A percentile compares a stretch with the other conserved stretches of the same genome.
Evolutionary conservation across 768 basidiomycete genomes (phyloP).

Genomic region (Mycena indigotica): DNA sequence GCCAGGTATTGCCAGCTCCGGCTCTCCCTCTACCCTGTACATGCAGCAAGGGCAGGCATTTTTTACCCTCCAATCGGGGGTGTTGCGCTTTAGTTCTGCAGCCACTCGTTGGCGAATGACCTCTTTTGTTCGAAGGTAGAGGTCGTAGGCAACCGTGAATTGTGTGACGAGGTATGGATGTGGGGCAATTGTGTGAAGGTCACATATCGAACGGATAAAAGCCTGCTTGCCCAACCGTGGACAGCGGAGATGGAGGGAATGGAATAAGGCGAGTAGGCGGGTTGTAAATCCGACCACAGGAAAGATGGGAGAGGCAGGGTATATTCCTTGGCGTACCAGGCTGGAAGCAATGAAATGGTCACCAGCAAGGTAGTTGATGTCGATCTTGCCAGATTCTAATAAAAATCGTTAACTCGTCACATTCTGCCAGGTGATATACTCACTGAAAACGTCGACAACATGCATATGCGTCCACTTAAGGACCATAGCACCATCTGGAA

Average conservation of each 20-base stretch:
- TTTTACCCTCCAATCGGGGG: conserved; percentile 32
- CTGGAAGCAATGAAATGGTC: background rate
- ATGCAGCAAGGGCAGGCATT: conserved; percentile 40
- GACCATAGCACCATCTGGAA: background rate
- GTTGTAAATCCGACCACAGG: conserved; percentile 11
- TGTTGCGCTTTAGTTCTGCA: conserved; percentile 28
- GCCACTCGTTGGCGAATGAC: conserved; percentile 23
- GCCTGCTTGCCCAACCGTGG: conserved; percentile 27
- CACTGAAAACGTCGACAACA: background rate
- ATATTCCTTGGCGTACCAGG: conserved; percentile 13
- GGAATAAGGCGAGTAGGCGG: conserved; percentile 7
- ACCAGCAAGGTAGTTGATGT: background rate
- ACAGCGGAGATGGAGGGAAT: conserved; percentile 2
- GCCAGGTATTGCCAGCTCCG: conserved; percentile 22
- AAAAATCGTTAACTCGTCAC: background rate
- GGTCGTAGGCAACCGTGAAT: conserved; percentile 37
- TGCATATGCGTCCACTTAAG: background rate
- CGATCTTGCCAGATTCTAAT: background rate
- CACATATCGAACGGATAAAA: conserved; percentile 24
- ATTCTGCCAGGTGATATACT: too few relatives aligned
- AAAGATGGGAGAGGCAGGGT: conserved; percentile 14
- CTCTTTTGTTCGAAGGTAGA: conserved; percentile 33
- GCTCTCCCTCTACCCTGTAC: conserved; percentile 37
- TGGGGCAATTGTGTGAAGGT: conserved; percentile 12
- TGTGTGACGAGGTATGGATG: conserved; percentile 2